Evolutionary conservation across 495 filamentous ascomycete genomes (phyloP).

Genomic region (Xylaria grammica): DNA sequence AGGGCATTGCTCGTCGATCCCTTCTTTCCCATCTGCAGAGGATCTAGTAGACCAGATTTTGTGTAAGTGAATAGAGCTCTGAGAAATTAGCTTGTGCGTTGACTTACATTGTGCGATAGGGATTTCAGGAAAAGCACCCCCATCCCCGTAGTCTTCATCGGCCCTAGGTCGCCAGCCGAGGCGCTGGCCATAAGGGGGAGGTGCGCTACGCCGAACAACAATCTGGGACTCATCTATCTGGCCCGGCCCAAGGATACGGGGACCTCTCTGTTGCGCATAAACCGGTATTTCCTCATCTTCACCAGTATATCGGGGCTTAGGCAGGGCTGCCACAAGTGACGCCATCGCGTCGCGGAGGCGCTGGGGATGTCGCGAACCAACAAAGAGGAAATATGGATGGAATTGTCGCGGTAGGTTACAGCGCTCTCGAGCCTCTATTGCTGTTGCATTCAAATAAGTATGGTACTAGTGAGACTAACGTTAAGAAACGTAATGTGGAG

Average conservation of each 20-base stretch:
- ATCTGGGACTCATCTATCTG: constrained; percentile 86
- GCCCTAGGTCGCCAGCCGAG: constrained; percentile 86
- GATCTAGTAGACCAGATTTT: no score
- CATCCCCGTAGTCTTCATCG: constrained; percentile 94
- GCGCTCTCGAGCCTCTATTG: no score
- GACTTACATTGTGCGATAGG: constrained; percentile 89
- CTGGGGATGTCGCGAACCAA: neutral
- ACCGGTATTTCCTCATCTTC: constrained; percentile 81
- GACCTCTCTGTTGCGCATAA: constrained; percentile 75
- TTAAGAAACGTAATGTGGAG: neutral
- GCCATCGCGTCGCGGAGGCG: constrained; percentile 53
- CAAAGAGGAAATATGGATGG: no score
- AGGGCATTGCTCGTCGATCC: constrained; percentile 82
- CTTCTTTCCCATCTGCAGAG: constrained; percentile 91
- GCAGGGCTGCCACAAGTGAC: constrained; percentile 80
- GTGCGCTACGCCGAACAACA: constrained; percentile 64
- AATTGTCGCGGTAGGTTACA: no score
- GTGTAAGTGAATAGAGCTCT: no score
- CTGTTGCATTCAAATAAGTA: no score
- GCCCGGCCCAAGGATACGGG: constrained; percentile 76
- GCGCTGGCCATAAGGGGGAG: constrained; percentile 59
- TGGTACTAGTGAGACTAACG: neutral
- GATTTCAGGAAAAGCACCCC: constrained; percentile 92
- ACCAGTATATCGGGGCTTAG: constrained; percentile 86
- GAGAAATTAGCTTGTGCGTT: no score